phyloP scores from a whole-genome alignment of 1,284 basidiomycete genomes.

The Moesziomyces parantarcticus region DNA sequence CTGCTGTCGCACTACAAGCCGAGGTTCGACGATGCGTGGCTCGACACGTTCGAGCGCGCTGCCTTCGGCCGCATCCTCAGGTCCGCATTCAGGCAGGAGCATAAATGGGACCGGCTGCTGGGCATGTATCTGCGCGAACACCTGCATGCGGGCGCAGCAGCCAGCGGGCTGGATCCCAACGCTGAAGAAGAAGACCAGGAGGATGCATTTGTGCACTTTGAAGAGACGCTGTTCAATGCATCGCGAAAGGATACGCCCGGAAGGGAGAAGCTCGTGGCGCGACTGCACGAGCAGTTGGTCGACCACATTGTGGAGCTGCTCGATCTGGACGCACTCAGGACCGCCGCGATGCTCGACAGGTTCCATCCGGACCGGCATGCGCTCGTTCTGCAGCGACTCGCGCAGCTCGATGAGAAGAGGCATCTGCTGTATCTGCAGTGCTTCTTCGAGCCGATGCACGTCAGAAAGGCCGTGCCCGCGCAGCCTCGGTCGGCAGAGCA shows the following conservation, averaged over 20 bases:
- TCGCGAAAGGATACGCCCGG: constrained; percentile 12
- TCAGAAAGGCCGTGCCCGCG: constrained; percentile 69
- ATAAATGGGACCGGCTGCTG: constrained; percentile 75
- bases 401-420: constrained; percentile 71
- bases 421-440: constrained; percentile 82
- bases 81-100: constrained; percentile 79
- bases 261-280: constrained; percentile 6
- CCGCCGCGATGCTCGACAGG: constrained; percentile 80
- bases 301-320: constrained; percentile 71
- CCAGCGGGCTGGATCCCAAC: not conserved
- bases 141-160: constrained; percentile 5
- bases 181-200: not conserved
- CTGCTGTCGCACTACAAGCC: constrained; percentile 92
- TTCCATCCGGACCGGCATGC: constrained; percentile 74
- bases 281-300: constrained; percentile 47
- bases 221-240: constrained; percentile 45
- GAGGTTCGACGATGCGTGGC: constrained; percentile 77
- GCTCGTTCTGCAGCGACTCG: constrained; percentile 66
- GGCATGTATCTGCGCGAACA: constrained; percentile 32
- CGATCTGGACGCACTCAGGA: constrained; percentile 74
- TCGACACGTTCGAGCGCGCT: constrained; percentile 80
- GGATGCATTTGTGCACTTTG: constrained; percentile 40
- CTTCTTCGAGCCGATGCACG: constrained; percentile 75
- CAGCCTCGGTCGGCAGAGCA: constrained; percentile 14
- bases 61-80: constrained; percentile 91